A percentile compares a stretch with the other conserved stretches of the same genome.
Evolutionary conservation across 345 rosid genomes (phyloP).

Genomic region (Eucalyptus decipiens): DNA sequence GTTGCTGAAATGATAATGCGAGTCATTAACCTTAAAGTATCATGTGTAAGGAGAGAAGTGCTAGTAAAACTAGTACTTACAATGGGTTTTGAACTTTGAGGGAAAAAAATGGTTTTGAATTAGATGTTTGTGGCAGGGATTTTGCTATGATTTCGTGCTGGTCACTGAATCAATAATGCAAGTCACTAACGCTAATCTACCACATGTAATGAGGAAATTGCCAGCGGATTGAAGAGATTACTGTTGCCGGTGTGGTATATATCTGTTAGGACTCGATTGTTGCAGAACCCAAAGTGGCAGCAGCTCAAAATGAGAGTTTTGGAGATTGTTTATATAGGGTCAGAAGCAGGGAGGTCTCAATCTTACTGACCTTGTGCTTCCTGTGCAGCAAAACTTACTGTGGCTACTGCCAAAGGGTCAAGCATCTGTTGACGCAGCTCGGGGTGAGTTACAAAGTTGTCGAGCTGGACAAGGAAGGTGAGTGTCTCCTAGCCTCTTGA

Average conservation of each 20-base stretch:
- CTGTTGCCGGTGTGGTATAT: background rate
- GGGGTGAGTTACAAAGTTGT: conserved; percentile 34
- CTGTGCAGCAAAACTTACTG: conserved; percentile 59
- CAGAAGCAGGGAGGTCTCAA: background rate
- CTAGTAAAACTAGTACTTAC: too few species aligned
- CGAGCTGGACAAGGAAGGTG: conserved; percentile 39
- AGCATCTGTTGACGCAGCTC: conserved; percentile 40
- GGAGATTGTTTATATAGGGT: background rate
- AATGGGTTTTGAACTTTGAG: background rate
- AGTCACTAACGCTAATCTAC: background rate
- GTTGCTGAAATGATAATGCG: too few species aligned
- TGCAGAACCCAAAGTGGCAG: background rate
- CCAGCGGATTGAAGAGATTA: background rate
- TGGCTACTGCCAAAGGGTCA: conserved; percentile 47
- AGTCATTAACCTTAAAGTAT: too few species aligned
- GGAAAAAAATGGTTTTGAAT: background rate
- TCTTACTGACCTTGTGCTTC: background rate
- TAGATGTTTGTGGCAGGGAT: background rate
- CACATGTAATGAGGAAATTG: background rate
- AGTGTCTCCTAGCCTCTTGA: background rate
- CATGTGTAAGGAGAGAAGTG: too few species aligned
- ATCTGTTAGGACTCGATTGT: background rate
- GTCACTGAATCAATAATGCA: background rate
- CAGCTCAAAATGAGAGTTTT: background rate
- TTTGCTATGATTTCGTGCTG: background rate